A percentile compares a stretch with the other conserved stretches of the same genome.
These are phyloP conservation scores for Logfia minima DNA, from an alignment of 129 eudicot species.

Conservation along the genomic window DNA sequence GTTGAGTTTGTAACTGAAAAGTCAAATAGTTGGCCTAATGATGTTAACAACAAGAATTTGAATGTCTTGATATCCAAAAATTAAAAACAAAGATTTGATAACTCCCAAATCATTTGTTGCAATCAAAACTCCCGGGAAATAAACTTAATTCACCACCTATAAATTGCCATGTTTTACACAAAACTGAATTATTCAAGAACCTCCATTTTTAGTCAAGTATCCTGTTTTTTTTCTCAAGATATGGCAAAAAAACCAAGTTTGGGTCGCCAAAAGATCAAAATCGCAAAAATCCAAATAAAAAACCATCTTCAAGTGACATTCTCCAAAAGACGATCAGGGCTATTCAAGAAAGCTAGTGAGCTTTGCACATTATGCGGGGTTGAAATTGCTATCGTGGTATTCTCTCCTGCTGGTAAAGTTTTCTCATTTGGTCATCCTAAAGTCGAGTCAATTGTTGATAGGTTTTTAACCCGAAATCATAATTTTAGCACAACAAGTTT, in stretches of 20 bases:
- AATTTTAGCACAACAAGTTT: conserved; percentile 20
- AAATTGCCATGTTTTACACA: conserved; percentile 20
- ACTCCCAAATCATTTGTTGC: conserved; percentile 32
- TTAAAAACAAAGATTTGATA: conserved; percentile 33
- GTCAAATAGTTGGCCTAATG: conserved; percentile 31
- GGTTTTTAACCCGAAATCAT: conserved; percentile 43
- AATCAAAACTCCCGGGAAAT: conserved; percentile 1
- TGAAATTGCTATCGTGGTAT: conserved; percentile 60
- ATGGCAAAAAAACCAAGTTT: conserved; percentile 43
- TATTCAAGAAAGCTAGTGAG: conserved; percentile 67
- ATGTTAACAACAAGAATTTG: conserved; percentile 24
- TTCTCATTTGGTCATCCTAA: conserved; percentile 19
- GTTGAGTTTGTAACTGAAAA: conserved; percentile 27
- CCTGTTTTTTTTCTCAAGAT: background rate
- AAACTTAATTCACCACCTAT: conserved; percentile 18
- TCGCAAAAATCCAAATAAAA: conserved; percentile 50
- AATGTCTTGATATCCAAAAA: conserved; percentile 17
- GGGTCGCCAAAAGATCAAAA: conserved; percentile 65
- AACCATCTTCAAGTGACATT: conserved; percentile 59
- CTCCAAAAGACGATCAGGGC: conserved; percentile 60
- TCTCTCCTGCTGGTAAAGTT: conserved; percentile 51
- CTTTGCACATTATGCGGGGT: conserved; percentile 67
- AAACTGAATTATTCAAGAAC: conserved; percentile 16
- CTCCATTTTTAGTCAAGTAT: conserved; percentile 21
- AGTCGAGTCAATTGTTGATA: conserved; percentile 44